Evolutionary conservation across 306 rosid species (phyloP), one percentile per base, ranked within the genome.

Genomic region (Trifolium subterraneum): DNA sequence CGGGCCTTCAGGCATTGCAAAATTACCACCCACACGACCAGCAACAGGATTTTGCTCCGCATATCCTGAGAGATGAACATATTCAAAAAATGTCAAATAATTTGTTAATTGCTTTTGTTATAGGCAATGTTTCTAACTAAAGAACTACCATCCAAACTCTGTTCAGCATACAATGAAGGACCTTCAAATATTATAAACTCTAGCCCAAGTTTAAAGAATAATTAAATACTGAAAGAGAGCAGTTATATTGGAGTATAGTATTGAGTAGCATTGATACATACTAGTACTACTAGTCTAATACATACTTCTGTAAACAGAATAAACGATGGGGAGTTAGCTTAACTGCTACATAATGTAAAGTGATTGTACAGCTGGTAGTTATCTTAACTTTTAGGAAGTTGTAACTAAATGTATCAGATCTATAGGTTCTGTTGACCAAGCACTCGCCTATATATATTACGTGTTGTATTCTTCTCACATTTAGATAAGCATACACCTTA

Each of bases 41-140:
- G 89, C 76, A 77, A 84, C 78, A 70, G 87, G 89, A 84, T 86
- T 94, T 86, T 87, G 96, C 75, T 94, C 98, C 50, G 86, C 80
- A 85, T 86, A 88, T 86, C 98, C 98, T 94, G 88, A 77, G 42
- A 75, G 73, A 77, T 19, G 33, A 72, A 82, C 31, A 55, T 66
- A 71, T 61, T 72, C 50, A 72, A 55, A 74, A 15, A 29, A 71
- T 14, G 66, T 70, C 31, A 72, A 56, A 55, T 47, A 27, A 73
- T 82, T 14, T 75, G 47, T 63, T 64, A 25, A 56, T 64, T 50
- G 25, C 42, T 48, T 61, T 60, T 23, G 63, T 4, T 45, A 22
- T 15, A 77, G 58, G 45, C 51, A 61, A 16, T 25, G 22, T 11
- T 67, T 72, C 52, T 69, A 44, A 72, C 65, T 10, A 36, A 54